These are phyloP conservation scores for Dothistroma pini DNA, from an alignment of 2,329 filamentous ascomycete genomes.

Conservation along the genomic window DNA sequence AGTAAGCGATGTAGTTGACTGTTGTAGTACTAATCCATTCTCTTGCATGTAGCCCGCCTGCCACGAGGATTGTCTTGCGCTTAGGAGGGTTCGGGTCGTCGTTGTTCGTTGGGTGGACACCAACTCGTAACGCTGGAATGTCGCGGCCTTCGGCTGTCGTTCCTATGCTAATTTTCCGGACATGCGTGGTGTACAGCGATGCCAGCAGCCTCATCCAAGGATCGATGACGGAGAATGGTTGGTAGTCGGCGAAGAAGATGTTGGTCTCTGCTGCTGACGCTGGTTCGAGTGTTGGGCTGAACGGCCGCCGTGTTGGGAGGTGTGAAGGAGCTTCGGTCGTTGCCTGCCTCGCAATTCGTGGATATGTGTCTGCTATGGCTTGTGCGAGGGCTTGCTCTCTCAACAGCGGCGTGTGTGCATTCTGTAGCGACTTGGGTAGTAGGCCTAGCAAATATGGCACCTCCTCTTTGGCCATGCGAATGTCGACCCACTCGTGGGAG, in stretches of 20 bases:
- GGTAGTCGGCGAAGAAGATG: conserved; percentile 90
- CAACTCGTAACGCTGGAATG: conserved; percentile 76
- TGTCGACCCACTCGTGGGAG: conserved; percentile 76
- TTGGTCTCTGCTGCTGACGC: conserved; percentile 43
- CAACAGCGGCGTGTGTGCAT: conserved; percentile 70
- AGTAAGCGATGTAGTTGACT: conserved; percentile 87
- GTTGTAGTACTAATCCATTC: conserved; percentile 97
- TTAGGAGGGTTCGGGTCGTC: conserved; percentile 44
- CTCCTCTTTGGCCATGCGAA: conserved; percentile 71
- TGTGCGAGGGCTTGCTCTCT: conserved; percentile 66
- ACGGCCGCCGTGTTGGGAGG: conserved; percentile 15
- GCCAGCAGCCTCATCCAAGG: conserved; percentile 89
- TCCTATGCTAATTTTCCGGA: conserved; percentile 72
- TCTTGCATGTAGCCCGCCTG: conserved; percentile 83
- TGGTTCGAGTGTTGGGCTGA: conserved; percentile 28
- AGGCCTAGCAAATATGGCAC: conserved; percentile 75
- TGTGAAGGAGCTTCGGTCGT: conserved; percentile 11
- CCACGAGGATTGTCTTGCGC: conserved; percentile 75
- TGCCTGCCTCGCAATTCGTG: conserved; percentile 19
- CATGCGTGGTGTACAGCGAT: conserved; percentile 83
- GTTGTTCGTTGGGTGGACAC: conserved; percentile 54
- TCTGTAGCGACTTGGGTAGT: conserved; percentile 69
- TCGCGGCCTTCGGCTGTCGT: conserved; percentile 82
- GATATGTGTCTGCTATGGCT: conserved; percentile 71
- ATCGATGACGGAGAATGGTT: conserved; percentile 77